These are phyloP conservation scores for Aspergillus sparsus DNA, from an alignment of 495 filamentous ascomycete species.

Conservation along the genomic window DNA sequence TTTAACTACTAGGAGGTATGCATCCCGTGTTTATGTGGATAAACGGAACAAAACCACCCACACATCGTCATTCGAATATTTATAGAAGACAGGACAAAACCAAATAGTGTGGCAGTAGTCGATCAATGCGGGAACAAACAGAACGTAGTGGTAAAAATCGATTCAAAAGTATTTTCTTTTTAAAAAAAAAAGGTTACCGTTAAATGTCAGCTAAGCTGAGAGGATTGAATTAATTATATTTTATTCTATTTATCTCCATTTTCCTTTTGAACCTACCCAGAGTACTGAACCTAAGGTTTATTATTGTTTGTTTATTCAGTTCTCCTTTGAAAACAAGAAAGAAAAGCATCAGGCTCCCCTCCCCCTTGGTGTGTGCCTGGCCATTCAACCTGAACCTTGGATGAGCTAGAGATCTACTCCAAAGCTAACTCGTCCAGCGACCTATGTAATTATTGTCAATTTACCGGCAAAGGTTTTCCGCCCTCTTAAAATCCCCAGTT, in stretches of 20 bases:
- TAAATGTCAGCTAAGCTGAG: slow-evolving; percentile 8
- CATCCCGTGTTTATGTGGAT: not conserved
- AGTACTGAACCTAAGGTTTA: not conserved
- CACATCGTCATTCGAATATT: slow-evolving; percentile 4
- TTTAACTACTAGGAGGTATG: too few species aligned
- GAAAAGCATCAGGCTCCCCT: not conserved
- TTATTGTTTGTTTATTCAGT: slow-evolving; percentile 1
- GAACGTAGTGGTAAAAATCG: not conserved
- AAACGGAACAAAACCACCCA: not conserved
- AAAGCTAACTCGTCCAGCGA: not conserved
- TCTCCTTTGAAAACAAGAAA: not conserved
- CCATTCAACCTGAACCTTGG: not conserved
- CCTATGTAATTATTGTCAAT: slow-evolving; percentile 7
- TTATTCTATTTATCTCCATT: not conserved
- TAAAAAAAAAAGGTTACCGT: slow-evolving; percentile 16
- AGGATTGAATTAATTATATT: not conserved
- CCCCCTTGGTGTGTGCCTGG: not conserved
- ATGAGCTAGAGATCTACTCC: slow-evolving; percentile 1
- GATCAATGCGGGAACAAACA: not conserved
- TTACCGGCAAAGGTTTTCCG: slow-evolving; percentile 4
- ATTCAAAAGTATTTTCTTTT: not conserved
- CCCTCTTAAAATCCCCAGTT: slow-evolving; percentile 15
- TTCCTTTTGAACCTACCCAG: too few species aligned
- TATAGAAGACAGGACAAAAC: not conserved
- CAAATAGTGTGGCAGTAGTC: slow-evolving; percentile 4